Evolutionary conservation across 2,329 filamentous ascomycete species (phyloP).

Genomic region (Coniochaeta ligniaria): DNA sequence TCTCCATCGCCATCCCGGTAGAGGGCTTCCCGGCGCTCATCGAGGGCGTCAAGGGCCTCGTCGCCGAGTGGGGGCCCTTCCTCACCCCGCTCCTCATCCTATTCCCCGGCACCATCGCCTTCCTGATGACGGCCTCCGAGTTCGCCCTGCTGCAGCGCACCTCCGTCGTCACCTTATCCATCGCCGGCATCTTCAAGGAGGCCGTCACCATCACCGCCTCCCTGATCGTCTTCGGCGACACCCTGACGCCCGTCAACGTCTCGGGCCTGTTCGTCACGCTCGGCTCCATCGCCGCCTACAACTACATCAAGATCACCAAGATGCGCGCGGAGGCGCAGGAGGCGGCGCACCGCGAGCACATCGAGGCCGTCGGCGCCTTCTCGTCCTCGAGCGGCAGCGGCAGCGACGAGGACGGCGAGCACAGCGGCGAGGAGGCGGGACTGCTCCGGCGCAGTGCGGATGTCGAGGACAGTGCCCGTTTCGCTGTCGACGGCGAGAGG

Average conservation of each 20-base stretch:
- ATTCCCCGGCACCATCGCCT: conserved; percentile 86
- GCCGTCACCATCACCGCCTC: conserved; percentile 92
- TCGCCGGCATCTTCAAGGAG: conserved; percentile 98
- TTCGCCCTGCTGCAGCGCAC: conserved; percentile 93
- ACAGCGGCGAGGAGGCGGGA: conserved; percentile 37
- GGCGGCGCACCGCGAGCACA: conserved; percentile 36
- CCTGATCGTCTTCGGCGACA: conserved; percentile 81
- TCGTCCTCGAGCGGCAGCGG: conserved; percentile 6
- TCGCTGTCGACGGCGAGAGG: conserved; percentile 32
- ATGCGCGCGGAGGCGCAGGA: conserved; percentile 72
- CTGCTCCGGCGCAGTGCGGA: conserved; percentile 34
- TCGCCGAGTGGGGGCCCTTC: conserved; percentile 58
- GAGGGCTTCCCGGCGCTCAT: conserved; percentile 69
- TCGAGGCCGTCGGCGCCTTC: conserved; percentile 29
- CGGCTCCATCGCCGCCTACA: conserved; percentile 79
- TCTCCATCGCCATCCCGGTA: conserved; percentile 74
- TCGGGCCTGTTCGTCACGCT: conserved; percentile 85
- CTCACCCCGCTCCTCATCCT: conserved; percentile 67
- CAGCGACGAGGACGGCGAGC: conserved; percentile 27
- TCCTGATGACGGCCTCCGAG: conserved; percentile 93
- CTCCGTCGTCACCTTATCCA: conserved; percentile 89
- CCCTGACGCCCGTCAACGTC: conserved; percentile 79
- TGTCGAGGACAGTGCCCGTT: conserved; percentile 24
- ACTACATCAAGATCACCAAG: conserved; percentile 86
- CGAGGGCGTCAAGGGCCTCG: conserved; percentile 57